Evolutionary conservation across 2,329 filamentous ascomycete species (phyloP), one percentile per base, ranked within the genome.

Genomic region (Sclerotinia glacialis): DNA sequence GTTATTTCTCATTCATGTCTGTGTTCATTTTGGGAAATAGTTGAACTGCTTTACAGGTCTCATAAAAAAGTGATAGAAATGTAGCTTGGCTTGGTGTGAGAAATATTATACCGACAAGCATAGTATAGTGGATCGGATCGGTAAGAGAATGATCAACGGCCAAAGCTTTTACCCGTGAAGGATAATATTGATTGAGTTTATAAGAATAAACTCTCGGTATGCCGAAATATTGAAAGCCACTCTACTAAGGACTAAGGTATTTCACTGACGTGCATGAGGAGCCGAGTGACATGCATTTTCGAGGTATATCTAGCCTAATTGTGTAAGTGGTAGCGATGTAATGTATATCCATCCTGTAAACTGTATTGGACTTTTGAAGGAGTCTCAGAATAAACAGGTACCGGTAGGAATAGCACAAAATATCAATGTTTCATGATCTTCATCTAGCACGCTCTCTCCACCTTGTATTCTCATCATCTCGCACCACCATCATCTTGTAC

Each of bases 241-340:
- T 34, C 42, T 23, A 40, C 37, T 40, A 40, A n/a, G n/a, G n/a
- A n/a, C n/a, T n/a, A n/a, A n/a, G 37, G 37, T 14, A 8, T 60
- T 44, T 34, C 40, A 60, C 44, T 47, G 56, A 34, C 18, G 26
- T 58, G 31, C 21, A 42, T 60, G 56, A 54, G 28, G 52, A 23
- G 42, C 56, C 56, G 56, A 31, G 56, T 46, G 58, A n/a, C 28
- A 34, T 8, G 44, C 21, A 61, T 23, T 14, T 18, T 7, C 42
- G 21, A 56, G n/a, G 34, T 42, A 7, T 42, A 21, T 56, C n/a
- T 34, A 55, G n/a, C n/a, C 53, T 34, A 26, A 23, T 40, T 14
- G n/a, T 55, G 34, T 2, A 12, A 53, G 18, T 40, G 12, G 37
- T 40, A 40, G 12, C 37, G 37, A 40, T 40, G 37, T 40, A 40